phyloP scores from a whole-genome alignment of 2,329 filamentous ascomycete species.

The Ascochyta viciae-villosae region DNA sequence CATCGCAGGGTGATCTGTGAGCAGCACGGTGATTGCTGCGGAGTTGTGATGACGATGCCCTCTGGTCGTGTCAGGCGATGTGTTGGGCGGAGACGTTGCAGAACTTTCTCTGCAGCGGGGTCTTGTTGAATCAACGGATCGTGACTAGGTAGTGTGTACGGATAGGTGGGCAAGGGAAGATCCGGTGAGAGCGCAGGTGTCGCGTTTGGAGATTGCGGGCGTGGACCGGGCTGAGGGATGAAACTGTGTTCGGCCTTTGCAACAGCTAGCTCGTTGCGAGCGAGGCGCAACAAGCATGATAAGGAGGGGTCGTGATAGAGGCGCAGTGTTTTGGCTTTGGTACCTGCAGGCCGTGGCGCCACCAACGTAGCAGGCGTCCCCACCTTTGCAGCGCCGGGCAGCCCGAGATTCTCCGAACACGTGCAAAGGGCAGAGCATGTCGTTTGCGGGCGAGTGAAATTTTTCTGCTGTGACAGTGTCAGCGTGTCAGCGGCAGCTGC shows the following conservation, averaged over 20 bases:
- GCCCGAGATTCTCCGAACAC: conserved; percentile 19
- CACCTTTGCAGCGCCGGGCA: conserved; percentile 14
- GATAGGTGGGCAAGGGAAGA: conserved; percentile 5
- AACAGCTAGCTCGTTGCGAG: conserved; percentile 6
- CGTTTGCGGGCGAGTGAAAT: conserved; percentile 32
- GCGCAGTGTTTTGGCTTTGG: conserved; percentile 14
- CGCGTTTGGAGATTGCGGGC: conserved; percentile 1
- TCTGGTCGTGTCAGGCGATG: conserved; percentile 15
- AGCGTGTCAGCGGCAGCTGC: conserved; percentile 32
- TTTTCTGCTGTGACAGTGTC: conserved; percentile 19
- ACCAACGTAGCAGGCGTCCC: conserved; percentile 26
- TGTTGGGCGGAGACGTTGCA: conserved; percentile 21
- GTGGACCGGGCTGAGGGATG: conserved; percentile 10
- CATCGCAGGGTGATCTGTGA: conserved; percentile 6
- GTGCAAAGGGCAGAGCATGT: conserved; percentile 19
- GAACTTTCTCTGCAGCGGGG: conserved; percentile 24
- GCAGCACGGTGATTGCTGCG: conserved; percentile 9
- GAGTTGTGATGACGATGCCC: conserved; percentile 11
- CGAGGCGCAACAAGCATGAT: conserved; percentile 6
- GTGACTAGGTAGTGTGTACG: neutral
- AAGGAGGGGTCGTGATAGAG: conserved; percentile 17
- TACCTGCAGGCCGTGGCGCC: conserved; percentile 22
- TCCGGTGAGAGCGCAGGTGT: conserved; percentile 18
- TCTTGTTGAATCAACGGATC: conserved; percentile 18
- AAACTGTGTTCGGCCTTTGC: conserved; percentile 3